These are phyloP conservation scores for Litsea cubeba DNA, from an alignment of 164 flowering plant species.

Conservation along the genomic window DNA sequence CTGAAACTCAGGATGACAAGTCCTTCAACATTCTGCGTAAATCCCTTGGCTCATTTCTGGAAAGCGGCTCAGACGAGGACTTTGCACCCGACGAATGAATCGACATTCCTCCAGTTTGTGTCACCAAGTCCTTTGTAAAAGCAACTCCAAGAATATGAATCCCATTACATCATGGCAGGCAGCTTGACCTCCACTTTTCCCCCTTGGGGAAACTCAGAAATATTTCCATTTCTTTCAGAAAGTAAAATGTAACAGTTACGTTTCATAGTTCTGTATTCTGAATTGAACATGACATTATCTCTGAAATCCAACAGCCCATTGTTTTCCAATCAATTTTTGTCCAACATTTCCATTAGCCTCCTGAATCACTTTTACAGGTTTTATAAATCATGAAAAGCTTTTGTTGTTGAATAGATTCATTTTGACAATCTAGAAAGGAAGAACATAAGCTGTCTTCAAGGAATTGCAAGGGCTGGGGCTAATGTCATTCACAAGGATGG, in stretches of 20 bases:
- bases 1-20: conserved; percentile 61
- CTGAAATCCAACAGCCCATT: neutral
- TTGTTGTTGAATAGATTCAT: too few species aligned
- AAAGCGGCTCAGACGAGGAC: conserved; percentile 74
- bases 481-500: too few species aligned
- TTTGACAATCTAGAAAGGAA: too few species aligned
- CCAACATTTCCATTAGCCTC: too few species aligned
- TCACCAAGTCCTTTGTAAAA: neutral
- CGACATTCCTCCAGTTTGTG: neutral
- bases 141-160: neutral
- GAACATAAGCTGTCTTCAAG: too few species aligned
- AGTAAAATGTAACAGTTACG: neutral
- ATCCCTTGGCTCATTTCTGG: conserved; percentile 76
- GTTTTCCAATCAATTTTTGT: too few species aligned
- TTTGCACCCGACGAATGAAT: conserved; percentile 58
- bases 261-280: neutral
- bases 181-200: conserved; percentile 2
- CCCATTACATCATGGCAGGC: neutral
- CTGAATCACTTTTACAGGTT: too few species aligned
- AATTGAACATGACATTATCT: conserved; percentile 3
- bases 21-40: conserved; percentile 87
- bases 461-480: too few species aligned
- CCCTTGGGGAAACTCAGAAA: neutral
- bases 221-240: neutral
- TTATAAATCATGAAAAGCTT: too few species aligned